Percentiles rank a stretch among this genome's conserved stretches.
Evolutionary conservation across 768 basidiomycete species (phyloP).

Genomic region (Cantharellus anzutake): DNA sequence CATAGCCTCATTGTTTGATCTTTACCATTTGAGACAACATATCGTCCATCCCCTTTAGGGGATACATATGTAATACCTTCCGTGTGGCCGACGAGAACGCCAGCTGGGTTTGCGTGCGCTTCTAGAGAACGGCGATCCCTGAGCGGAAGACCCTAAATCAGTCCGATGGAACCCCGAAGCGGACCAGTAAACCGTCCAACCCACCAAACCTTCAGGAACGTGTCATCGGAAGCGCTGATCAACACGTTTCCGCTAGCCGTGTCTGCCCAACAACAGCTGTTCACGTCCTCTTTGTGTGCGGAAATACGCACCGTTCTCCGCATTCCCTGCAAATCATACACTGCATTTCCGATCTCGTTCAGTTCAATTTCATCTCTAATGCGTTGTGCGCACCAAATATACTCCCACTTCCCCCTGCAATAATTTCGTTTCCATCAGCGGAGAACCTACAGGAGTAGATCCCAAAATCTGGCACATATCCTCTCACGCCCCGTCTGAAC

Average conservation of each 20-base stretch:
- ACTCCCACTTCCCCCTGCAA: slow-evolving; percentile 77
- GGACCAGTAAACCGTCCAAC: slow-evolving; percentile 7
- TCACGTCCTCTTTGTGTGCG: slow-evolving; percentile 86
- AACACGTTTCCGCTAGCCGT: slow-evolving; percentile 82
- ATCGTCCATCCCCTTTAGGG: slow-evolving; percentile 91
- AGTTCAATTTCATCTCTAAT: background rate
- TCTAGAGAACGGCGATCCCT: slow-evolving; percentile 36
- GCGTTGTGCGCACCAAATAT: slow-evolving; percentile 10
- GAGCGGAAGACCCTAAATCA: background rate
- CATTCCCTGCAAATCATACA: slow-evolving; percentile 78
- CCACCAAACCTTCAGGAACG: slow-evolving; percentile 88
- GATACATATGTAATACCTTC: slow-evolving; percentile 92
- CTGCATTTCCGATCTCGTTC: slow-evolving; percentile 22
- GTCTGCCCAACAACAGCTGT: slow-evolving; percentile 93
- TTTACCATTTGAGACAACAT: slow-evolving; percentile 89
- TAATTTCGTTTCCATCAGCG: slow-evolving; percentile 86
- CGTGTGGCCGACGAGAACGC: slow-evolving; percentile 86
- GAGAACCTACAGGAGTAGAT: slow-evolving; percentile 95
- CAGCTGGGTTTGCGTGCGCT: slow-evolving; percentile 54
- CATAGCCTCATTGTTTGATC: slow-evolving; percentile 82
- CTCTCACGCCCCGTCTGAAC: background rate
- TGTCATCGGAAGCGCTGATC: slow-evolving; percentile 89
- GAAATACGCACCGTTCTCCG: slow-evolving; percentile 61
- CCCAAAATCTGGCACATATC: background rate
- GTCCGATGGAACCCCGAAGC: background rate